Percentiles rank a stretch among this genome's conserved stretches.
phyloP scores from a whole-genome alignment of 805 yeast genomes.

The Kluyveromyces wickerhamii region DNA sequence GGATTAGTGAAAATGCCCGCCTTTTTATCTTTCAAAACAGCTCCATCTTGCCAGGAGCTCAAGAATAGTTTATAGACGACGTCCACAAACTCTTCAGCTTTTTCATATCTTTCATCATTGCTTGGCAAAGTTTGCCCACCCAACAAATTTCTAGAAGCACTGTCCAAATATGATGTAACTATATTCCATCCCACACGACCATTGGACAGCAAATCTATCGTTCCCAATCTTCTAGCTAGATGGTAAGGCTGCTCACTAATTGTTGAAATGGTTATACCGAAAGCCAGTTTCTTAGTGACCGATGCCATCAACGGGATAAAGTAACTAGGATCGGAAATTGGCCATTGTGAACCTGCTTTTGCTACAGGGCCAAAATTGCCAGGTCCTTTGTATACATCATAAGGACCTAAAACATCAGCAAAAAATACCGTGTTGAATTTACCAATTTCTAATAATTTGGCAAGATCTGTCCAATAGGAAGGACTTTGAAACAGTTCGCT shows the following conservation, averaged over 20 bases:
- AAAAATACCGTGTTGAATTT: slow-evolving; percentile 32
- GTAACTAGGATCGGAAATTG: slow-evolving; percentile 33
- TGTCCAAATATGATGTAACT: slow-evolving; percentile 35
- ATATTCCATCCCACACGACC: slow-evolving; percentile 39
- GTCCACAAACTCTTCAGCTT: slow-evolving; percentile 33
- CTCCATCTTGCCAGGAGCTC: slow-evolving; percentile 34
- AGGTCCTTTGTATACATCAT: slow-evolving; percentile 30
- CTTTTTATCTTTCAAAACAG: slow-evolving; percentile 13
- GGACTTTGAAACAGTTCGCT: slow-evolving; percentile 17
- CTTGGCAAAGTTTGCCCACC: slow-evolving; percentile 29
- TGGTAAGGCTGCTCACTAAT: slow-evolving; percentile 35
- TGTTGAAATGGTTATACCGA: slow-evolving; percentile 35
- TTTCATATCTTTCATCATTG: slow-evolving; percentile 33
- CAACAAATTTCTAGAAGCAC: slow-evolving; percentile 33
- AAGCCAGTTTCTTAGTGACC: slow-evolving; percentile 31
- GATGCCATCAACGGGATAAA: slow-evolving; percentile 34
- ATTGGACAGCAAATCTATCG: slow-evolving; percentile 33
- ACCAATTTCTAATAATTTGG: slow-evolving; percentile 31
- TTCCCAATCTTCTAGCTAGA: slow-evolving; percentile 33
- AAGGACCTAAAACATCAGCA: slow-evolving; percentile 34
- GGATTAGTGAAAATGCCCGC: slow-evolving; percentile 30
- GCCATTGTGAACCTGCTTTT: slow-evolving; percentile 27
- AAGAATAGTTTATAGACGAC: slow-evolving; percentile 33
- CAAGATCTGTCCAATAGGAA: slow-evolving; percentile 31
- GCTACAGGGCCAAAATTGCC: slow-evolving; percentile 11